Evolutionary conservation across 306 rosid genomes (phyloP), one percentile per base, ranked within the genome.

Genomic region (Rubus parviflorus): DNA sequence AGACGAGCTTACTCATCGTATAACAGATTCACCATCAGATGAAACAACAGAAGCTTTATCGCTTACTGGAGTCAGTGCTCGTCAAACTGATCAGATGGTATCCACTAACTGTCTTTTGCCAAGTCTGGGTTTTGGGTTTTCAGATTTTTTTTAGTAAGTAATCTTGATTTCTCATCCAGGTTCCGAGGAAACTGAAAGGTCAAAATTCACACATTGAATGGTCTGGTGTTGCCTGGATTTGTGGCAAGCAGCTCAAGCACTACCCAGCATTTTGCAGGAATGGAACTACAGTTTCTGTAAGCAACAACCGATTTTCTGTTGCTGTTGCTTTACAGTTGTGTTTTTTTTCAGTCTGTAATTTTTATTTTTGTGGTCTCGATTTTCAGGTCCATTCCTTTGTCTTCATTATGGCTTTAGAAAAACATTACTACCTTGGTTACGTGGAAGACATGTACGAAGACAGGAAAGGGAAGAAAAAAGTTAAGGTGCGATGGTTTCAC

Each of bases 401-500:
- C 20, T 87, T 81, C 74, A 77, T 92, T 61, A 89, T 90, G 94
- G 91, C 92, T 82, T 87, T 86, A 80, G 97, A 89, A 77, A 92
- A 81, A 68, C 66, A 57, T 49, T 84, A 81, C 23, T 85, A 89
- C 80, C 92, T 92, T 82, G 96, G 94, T 85, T 92, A 92, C 83
- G 62, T 92, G 88, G 97, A 92, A 87, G 97, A 92, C 83, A 87
- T 92, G 92, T 90, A 90, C 76, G 97, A 90, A 85, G 92, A 92
- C 83, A 87, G 88, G 84, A 90, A 89, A 84, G 86, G 86, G 49
- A 88, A 81, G 75, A 90, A 90, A 81, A 92, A 79, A 86, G 92
- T 89, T 14, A 92, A 89, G 81, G 92, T 92, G 48, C 86, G 96
- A 25, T 92, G 97, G 97, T 90, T 92, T 86, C 88, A 86, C 82